These are phyloP conservation scores for Fusarium liriodendri DNA, from an alignment of 2,329 filamentous ascomycete genomes.

Conservation along the genomic window DNA sequence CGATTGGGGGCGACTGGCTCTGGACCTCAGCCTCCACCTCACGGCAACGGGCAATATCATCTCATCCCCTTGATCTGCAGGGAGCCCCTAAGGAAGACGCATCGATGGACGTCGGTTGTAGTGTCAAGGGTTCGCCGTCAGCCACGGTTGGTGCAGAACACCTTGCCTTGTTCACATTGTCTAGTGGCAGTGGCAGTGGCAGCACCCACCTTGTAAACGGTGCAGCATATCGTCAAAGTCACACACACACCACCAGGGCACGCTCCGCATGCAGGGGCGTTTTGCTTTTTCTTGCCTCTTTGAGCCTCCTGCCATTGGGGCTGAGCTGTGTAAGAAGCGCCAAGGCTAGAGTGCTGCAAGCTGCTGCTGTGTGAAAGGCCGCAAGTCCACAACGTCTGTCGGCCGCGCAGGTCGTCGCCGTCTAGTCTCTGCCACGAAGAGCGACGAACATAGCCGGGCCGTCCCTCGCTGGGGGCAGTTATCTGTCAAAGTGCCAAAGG, in stretches of 20 bases:
- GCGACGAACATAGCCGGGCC: conserved; percentile 18
- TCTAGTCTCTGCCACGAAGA: not conserved
- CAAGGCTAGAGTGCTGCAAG: not conserved
- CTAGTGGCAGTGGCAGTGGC: conserved; percentile 1
- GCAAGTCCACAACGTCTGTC: not conserved
- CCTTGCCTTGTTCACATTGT: conserved; percentile 33
- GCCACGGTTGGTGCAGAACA: conserved; percentile 34
- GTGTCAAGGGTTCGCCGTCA: conserved; percentile 24
- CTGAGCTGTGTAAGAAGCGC: conserved; percentile 1
- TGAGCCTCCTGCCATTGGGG: not conserved
- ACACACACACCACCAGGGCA: not conserved
- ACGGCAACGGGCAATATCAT: not conserved
- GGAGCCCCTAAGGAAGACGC: not conserved
- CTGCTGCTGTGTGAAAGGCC: not conserved
- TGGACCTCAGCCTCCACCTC: not conserved
- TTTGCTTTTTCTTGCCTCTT: conserved; percentile 31
- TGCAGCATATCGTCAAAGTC: conserved; percentile 29
- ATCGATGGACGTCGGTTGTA: not conserved
- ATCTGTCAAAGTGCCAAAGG: conserved; percentile 25
- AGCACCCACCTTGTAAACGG: conserved; percentile 17
- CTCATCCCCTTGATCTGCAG: conserved; percentile 7
- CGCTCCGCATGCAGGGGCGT: conserved; percentile 6
- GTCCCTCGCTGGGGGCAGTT: conserved; percentile 29
- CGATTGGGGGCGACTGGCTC: not conserved
- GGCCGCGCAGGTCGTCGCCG: not conserved